These are phyloP conservation scores for Fusarium secorum DNA, from an alignment of 2,329 filamentous ascomycete genomes.

Conservation along the genomic window DNA sequence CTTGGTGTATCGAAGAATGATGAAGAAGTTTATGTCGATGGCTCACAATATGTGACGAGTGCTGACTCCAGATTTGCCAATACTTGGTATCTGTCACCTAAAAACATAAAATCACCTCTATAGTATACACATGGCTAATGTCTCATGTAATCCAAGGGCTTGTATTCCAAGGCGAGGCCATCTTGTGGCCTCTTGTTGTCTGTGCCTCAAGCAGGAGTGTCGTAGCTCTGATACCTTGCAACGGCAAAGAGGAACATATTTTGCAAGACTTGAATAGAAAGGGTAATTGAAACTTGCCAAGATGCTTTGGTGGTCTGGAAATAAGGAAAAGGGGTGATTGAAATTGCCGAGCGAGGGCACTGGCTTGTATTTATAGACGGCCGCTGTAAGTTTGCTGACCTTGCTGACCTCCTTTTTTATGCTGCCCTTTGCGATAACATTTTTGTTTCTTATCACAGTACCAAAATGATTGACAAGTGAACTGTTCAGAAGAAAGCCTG, in stretches of 20 bases:
- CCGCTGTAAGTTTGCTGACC: neutral
- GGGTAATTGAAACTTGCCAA: accelerated
- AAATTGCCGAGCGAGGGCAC: neutral
- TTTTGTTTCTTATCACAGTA: neutral
- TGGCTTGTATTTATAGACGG: neutral
- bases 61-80: accelerated
- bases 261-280: neutral
- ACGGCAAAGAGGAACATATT: neutral
- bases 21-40: neutral
- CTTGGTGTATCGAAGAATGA: neutral
- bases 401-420: too few relatives aligned
- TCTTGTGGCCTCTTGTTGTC: neutral
- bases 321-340: neutral
- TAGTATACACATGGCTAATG: accelerated
- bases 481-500: accelerated
- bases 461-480: neutral
- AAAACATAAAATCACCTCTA: neutral
- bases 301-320: accelerated
- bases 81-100: accelerated
- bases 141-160: accelerated
- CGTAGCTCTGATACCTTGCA: accelerated
- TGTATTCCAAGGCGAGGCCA: neutral
- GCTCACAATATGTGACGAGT: neutral
- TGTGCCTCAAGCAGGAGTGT: neutral
- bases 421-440: neutral